These are phyloP conservation scores for Schizochytrium sp. DNA, from an alignment of 108 stramenopile species.

Conservation along the genomic window DNA sequence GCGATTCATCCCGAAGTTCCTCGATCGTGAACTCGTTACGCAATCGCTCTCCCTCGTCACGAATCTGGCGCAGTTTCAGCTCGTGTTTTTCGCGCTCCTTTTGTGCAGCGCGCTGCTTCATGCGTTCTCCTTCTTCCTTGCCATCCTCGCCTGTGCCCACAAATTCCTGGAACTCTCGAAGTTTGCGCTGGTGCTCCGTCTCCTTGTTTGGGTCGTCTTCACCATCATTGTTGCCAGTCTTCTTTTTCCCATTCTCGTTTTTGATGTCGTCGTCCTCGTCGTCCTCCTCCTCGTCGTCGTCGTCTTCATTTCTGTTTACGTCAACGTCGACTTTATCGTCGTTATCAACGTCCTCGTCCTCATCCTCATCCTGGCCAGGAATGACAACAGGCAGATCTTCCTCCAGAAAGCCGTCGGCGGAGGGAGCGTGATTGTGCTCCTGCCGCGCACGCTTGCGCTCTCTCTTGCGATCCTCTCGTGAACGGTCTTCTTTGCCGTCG, in stretches of 20 bases:
- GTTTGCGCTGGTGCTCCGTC: background rate
- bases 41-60: constrained; percentile 49
- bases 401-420: background rate
- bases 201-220: background rate
- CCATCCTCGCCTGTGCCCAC: background rate
- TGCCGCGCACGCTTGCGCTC: background rate
- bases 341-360: background rate
- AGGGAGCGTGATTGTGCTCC: background rate
- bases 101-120: background rate
- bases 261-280: background rate
- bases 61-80: constrained; percentile 56
- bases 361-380: background rate
- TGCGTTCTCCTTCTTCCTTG: background rate
- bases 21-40: constrained; percentile 47
- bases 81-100: constrained; percentile 37
- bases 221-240: background rate
- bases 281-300: background rate
- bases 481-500: background rate
- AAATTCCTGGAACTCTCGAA: background rate
- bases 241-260: background rate
- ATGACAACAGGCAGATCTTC: background rate
- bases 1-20: constrained; percentile 68
- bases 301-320: background rate
- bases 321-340: background rate
- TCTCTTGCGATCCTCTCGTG: background rate